Base-by-base conservation (phyloP, 306 rosid species). In the Cercis canadensis region DNA sequence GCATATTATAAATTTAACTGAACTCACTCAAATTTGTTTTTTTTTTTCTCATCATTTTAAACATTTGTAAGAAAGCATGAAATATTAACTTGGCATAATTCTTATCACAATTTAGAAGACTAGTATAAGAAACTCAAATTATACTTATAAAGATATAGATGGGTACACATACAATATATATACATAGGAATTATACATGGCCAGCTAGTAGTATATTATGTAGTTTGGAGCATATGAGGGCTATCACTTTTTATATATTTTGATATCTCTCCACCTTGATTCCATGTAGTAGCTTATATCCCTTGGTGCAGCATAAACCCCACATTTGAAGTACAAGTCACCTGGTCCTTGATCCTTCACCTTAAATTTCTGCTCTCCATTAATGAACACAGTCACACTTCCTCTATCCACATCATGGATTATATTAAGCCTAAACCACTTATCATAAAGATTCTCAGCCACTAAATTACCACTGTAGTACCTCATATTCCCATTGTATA, bases 331-430 rank as follows among this genome's bases (percentile, higher is more conserved):
- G 67, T 73, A 73, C 67, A 79, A 67, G 45, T 79, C 79, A 1
- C 67, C 83, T 44, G 67, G 67, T 40, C 83, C 79, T 8, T 62
- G 34, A 60, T 79, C 83, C 29, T 79, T 67, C 2, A 54, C 13
- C 3, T 67, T 47, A 39, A 45, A 79, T 49, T 67, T 79, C 11
- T 61, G 29, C 11, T 36, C 60, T 60, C 83, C 79, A 67, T 79
- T 37, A 36, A 79, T 61, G 67, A 79, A 79, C 67, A 79, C 79
- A 8, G 36, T 60, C 8, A 79, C 55, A 4, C 2, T 67, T 67
- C 79, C 87, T 18, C 49, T 67, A 74, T 80, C 80, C 1, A 85
- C 79, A 47, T 80, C 59, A 51, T 80, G 87, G 6, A 82, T 74
- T 11, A 85, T 53, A 16, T 82, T 80, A 1, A 82, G 79, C 39